Conservation (phyloP, 2,329 filamentous ascomycete genomes). For the Diaporthe velutina region DNA sequence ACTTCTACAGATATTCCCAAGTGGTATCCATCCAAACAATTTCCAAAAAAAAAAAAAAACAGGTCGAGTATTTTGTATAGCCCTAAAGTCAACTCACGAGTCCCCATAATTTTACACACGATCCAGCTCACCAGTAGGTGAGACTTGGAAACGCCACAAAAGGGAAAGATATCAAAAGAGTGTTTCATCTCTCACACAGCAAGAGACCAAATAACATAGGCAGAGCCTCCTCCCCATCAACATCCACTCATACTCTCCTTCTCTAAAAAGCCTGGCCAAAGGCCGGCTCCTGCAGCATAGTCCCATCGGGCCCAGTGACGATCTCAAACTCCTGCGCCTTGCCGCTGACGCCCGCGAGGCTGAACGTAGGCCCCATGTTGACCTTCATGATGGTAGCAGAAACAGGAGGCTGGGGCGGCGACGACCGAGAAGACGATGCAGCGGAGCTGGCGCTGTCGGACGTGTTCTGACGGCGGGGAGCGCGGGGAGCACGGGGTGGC, state of each 20-base stretch:
- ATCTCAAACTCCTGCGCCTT: constrained; percentile 41
- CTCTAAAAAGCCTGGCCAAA: constrained; percentile 33
- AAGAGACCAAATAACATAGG: neutral
- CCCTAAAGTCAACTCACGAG: neutral
- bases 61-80: constrained; percentile 17
- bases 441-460: constrained; percentile 16
- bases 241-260: neutral
- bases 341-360: constrained; percentile 35
- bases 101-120: constrained; percentile 5
- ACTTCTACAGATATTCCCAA: neutral
- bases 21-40: constrained; percentile 7
- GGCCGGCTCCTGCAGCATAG: constrained; percentile 17
- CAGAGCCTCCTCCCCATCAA: neutral
- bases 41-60: neutral
- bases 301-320: constrained; percentile 22
- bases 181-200: neutral
- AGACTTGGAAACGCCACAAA: constrained; percentile 22
- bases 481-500: constrained; percentile 29
- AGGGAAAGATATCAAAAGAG: constrained; percentile 20
- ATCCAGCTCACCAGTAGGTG: neutral
- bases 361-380: constrained; percentile 25
- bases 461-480: constrained; percentile 32
- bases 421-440: constrained; percentile 1
- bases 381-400: constrained; percentile 31
- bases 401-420: constrained; percentile 18